phyloP scores from a whole-genome alignment of 805 yeast species.

The Schwanniomyces sp. region DNA sequence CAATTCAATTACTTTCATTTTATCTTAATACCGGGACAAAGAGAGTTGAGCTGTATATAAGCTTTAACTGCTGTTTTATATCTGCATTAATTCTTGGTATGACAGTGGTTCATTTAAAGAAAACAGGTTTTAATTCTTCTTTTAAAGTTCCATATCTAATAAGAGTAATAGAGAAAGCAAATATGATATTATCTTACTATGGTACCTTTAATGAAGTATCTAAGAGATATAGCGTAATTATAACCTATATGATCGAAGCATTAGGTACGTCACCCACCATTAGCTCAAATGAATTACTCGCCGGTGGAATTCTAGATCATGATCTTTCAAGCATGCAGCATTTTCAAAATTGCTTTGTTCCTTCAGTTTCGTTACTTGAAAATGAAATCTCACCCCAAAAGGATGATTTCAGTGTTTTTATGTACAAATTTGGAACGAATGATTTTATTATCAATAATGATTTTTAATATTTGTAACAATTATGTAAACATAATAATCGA shows the following conservation, averaged over 20 bases:
- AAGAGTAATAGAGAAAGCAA: neutral
- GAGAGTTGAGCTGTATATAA: constrained; percentile 13
- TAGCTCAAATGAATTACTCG: neutral
- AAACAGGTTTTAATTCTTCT: neutral
- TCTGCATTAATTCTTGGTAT: constrained; percentile 10
- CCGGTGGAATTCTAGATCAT: neutral
- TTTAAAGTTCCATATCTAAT: neutral
- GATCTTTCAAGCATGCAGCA: neutral
- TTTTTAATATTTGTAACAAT: neutral
- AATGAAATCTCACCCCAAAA: neutral
- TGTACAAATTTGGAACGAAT: constrained; percentile 17
- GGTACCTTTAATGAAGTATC: neutral
- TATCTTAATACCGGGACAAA: constrained; percentile 10
- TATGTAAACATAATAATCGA: neutral
- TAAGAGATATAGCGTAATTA: neutral
- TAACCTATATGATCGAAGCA: constrained; percentile 1
- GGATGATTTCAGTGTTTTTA: constrained; percentile 3
- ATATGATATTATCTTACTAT: neutral
- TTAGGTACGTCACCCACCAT: neutral
- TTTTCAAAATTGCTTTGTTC: constrained; percentile 1
- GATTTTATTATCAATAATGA: constrained; percentile 8
- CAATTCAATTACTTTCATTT: constrained; percentile 13
- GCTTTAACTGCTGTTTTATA: constrained; percentile 14
- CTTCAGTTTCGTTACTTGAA: neutral
- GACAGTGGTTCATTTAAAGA: constrained; percentile 1